Base-by-base conservation (phyloP, 495 filamentous ascomycete genomes). In the Penicillium argentinense region DNA sequence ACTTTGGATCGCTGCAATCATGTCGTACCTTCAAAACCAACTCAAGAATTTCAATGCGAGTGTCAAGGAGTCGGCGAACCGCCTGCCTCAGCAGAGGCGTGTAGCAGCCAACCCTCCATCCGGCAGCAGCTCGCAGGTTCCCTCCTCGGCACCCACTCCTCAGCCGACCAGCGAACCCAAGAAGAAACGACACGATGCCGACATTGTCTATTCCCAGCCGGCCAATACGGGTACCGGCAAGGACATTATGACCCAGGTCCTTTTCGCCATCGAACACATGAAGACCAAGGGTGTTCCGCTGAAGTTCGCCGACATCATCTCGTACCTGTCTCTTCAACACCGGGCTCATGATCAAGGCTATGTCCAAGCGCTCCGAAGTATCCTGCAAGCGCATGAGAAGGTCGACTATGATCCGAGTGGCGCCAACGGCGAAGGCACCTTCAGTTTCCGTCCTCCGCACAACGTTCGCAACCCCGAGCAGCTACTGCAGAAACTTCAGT, bases 261-360 rank as follows among this genome's bases (percentile, higher is more conserved):
- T 82, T 45, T 93, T 89, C 64, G 87, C 87, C 5, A 83, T 96
- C 63, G 79, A 87, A 8, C 87, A 88, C 62, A 85, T 98, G 59
- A 93, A 93, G 60, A 71, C 73, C 42, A 91, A 91, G 65, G 79
- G 79, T 49, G 66, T 79, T 18, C 79, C 89, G 12, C 79, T 90
- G 53, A 84, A 81, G 12, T 82, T 89, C 27, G 57, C 69, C 32
- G 85, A 92, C 51, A 83, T 97, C 40, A 68, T 91, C 18, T 77
- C 79, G 39, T 93, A 93, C 62, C 74, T 97, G 9, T 86, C 80
- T 21, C 72, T 87, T 9, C 78, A 83, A 47, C 71, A 82, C 55
- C 66, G 67, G 2, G 69, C 66, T 4, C 58, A 77, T 19, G 70
- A 73, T 21, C 66, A 69, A 27, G 69, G 63, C 33, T 75, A 75